Conservation (phyloP, 352 stramenopile genomes). For the Globisporangium nodosum region DNA sequence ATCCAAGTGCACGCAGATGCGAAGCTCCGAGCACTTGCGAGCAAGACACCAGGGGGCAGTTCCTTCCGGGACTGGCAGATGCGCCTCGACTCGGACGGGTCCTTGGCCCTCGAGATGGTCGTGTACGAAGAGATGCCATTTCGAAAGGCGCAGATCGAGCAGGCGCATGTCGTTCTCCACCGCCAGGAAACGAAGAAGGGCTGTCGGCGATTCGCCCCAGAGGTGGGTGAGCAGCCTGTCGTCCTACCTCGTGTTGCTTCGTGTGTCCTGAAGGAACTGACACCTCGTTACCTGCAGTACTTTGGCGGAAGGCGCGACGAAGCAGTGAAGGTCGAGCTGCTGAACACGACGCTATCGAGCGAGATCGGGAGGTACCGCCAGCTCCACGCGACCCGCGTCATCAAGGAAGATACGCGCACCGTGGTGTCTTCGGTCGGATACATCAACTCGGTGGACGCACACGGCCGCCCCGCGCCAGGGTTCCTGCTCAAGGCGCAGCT, state of each 20-base stretch:
- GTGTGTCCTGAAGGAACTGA: background rate
- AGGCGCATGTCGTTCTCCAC: background rate
- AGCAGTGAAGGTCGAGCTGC: background rate
- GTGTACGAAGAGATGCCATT: background rate
- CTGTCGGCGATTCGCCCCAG: background rate
- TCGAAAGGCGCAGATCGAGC: background rate
- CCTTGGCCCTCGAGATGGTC: background rate
- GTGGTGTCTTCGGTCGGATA: background rate
- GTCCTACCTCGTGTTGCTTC: background rate
- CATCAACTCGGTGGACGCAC: background rate
- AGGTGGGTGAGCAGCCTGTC: background rate
- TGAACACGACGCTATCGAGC: background rate
- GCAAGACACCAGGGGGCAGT: background rate
- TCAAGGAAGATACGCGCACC: background rate
- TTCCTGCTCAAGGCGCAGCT: constrained; percentile 2
- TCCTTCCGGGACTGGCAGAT: background rate
- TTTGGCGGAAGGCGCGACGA: background rate
- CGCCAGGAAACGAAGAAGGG: background rate
- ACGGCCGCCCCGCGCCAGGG: background rate
- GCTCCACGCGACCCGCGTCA: background rate
- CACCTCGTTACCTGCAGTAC: background rate
- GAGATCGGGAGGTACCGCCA: background rate
- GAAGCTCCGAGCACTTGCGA: background rate
- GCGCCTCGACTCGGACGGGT: background rate
- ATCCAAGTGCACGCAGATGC: background rate